Base-by-base conservation (phyloP, 1,139 yeast species). In the Taphrina wiesneri region DNA sequence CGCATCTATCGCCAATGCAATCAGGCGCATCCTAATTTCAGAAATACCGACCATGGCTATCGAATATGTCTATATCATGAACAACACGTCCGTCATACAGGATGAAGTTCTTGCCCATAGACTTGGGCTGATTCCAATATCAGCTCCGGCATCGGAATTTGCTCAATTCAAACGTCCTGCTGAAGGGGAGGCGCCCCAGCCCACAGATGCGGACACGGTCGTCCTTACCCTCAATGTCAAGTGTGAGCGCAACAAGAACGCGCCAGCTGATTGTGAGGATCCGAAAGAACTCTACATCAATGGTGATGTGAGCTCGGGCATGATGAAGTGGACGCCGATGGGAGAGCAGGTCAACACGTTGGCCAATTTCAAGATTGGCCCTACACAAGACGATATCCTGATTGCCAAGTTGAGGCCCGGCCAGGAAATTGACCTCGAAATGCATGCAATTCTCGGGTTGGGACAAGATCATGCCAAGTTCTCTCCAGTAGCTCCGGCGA, bases 391-490 rank as follows among this genome's bases (percentile, higher is more conserved):
- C 51, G 88, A 93, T 75, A 88, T 93, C 72, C 79, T 95, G 70
- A 78, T 93, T 68, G 97, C 97, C 67, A 95, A 93, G 77, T 81
- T 93, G 74, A 85, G 99, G 74, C 99, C 99, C 2, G 97, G 97
- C 65, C 99, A 93, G 79, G 98, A 93, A 77, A 92, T 93, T 70
- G 85, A 93, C 30, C 81, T 93, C 71, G 83, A 91, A 74, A 96
- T 90, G 67, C 96, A 91, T 78, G 95, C 98, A 75, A 81, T 92
- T 47, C 82, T 93, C 70, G 99, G 99, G 66, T 80, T 90, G 70
- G 99, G 99, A 64, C 80, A 90, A 39, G 99, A 93, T 75, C 99
- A 93, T 77, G 98, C 99, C 70, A 93, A 93, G 77, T 93, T 90
- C 76, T 90, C 97, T 6, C 99, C 99, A 2, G 99, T 93, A 11